phyloP scores from a whole-genome alignment of 257 asterid genomes.

The Paulownia fortunei region DNA sequence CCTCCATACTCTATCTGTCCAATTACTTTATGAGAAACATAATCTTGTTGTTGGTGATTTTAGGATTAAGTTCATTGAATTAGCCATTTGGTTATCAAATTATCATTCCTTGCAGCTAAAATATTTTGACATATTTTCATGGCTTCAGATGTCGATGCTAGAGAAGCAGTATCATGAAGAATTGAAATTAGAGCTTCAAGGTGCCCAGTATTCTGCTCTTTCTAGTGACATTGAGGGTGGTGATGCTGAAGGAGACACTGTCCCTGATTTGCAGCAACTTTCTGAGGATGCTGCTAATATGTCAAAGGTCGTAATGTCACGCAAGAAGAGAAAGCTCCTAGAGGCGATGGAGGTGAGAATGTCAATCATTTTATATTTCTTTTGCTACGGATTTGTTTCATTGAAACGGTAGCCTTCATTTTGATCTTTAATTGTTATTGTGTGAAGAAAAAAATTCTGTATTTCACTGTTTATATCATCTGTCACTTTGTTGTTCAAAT shows the following conservation, averaged over 20 bases:
- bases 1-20: too few species aligned
- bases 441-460: background rate
- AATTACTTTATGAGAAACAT: too few species aligned
- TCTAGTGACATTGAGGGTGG: conserved; percentile 36
- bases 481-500: background rate
- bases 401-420: background rate
- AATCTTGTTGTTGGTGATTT: background rate
- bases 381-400: background rate
- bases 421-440: background rate
- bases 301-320: conserved; percentile 61
- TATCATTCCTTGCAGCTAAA: background rate
- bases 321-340: conserved; percentile 60
- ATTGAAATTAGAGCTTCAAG: conserved; percentile 63
- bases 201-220: conserved; percentile 41
- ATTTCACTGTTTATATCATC: background rate
- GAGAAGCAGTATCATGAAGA: conserved; percentile 74
- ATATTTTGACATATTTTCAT: background rate
- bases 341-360: conserved; percentile 72
- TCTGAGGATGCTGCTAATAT: conserved; percentile 56
- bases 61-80: background rate
- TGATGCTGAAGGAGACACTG: conserved; percentile 47
- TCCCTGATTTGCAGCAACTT: conserved; percentile 52
- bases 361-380: background rate
- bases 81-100: background rate
- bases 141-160: conserved; percentile 60